Evolutionary conservation across 352 stramenopile genomes (phyloP).

Genomic region (Pythium dissotocum): DNA sequence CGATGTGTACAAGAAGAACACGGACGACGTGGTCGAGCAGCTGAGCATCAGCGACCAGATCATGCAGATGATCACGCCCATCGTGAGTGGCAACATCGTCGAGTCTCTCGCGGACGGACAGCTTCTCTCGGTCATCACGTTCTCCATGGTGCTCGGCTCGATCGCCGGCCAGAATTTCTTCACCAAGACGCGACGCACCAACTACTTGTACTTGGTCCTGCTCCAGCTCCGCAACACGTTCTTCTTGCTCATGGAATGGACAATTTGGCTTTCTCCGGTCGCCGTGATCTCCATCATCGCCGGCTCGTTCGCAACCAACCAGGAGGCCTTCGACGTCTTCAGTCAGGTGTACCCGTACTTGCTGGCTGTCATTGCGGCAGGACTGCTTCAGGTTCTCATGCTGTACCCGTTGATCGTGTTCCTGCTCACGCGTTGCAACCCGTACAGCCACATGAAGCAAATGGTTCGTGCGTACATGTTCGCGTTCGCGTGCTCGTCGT

Average conservation of each 20-base stretch:
- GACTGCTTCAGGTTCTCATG: slow-evolving; percentile 47
- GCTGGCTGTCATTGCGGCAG: slow-evolving; percentile 37
- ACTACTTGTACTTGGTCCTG: slow-evolving; percentile 68
- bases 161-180: slow-evolving; percentile 62
- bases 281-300: slow-evolving; percentile 69
- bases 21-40: slow-evolving; percentile 35
- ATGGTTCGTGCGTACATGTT: slow-evolving; percentile 72
- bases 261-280: slow-evolving; percentile 64
- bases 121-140: slow-evolving; percentile 66
- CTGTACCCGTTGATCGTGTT: slow-evolving; percentile 69
- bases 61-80: slow-evolving; percentile 48
- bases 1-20: slow-evolving; percentile 40
- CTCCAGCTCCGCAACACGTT: slow-evolving; percentile 31
- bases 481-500: slow-evolving; percentile 66
- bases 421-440: slow-evolving; percentile 60
- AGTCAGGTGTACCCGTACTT: slow-evolving; percentile 59
- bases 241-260: slow-evolving; percentile 69
- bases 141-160: slow-evolving; percentile 64
- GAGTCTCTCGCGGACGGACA: slow-evolving; percentile 42
- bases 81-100: slow-evolving; percentile 75
- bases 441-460: slow-evolving; percentile 64
- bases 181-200: slow-evolving; percentile 53
- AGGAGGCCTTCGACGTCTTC: slow-evolving; percentile 39
- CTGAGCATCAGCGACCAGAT: slow-evolving; percentile 66
- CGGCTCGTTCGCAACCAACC: slow-evolving; percentile 57